These are phyloP conservation scores for Kodamaea restingae DNA, from an alignment of 805 yeast genomes.

Conservation along the genomic window DNA sequence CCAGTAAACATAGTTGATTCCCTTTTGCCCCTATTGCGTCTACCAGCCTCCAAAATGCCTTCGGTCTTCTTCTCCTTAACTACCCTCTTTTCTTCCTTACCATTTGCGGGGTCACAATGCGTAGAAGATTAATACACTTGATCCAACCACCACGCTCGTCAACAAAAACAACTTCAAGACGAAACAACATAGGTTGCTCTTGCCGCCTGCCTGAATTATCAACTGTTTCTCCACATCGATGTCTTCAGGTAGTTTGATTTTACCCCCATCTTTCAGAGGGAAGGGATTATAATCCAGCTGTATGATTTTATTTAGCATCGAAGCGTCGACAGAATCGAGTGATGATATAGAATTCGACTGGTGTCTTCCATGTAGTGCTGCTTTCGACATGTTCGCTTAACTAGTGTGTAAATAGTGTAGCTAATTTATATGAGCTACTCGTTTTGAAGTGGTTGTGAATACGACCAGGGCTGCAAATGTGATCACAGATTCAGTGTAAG, in stretches of 20 bases:
- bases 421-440: too few relatives aligned
- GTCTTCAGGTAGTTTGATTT: conserved; percentile 25
- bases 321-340: conserved; percentile 16
- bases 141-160: conserved; percentile 27
- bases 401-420: neutral
- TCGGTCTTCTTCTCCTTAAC: too few relatives aligned
- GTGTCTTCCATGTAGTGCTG: conserved; percentile 13
- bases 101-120: conserved; percentile 20
- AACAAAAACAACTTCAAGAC: conserved; percentile 28
- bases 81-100: too few relatives aligned
- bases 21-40: too few relatives aligned
- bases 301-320: conserved; percentile 10
- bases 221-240: conserved; percentile 36
- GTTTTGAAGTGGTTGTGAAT: too few relatives aligned
- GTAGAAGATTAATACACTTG: conserved; percentile 32
- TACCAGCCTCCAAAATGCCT: too few relatives aligned
- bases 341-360: conserved; percentile 25
- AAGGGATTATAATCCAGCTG: conserved; percentile 12
- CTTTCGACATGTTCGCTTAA: conserved; percentile 1
- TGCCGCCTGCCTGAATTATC: conserved; percentile 36
- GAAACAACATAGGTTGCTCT: conserved; percentile 28
- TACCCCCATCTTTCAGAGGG: conserved; percentile 12
- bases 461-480: too few relatives aligned
- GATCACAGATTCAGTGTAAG: too few relatives aligned
- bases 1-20: too few relatives aligned